Evolutionary conservation across 352 stramenopile genomes (phyloP).

Genomic region (Phytopythium mirpurense): DNA sequence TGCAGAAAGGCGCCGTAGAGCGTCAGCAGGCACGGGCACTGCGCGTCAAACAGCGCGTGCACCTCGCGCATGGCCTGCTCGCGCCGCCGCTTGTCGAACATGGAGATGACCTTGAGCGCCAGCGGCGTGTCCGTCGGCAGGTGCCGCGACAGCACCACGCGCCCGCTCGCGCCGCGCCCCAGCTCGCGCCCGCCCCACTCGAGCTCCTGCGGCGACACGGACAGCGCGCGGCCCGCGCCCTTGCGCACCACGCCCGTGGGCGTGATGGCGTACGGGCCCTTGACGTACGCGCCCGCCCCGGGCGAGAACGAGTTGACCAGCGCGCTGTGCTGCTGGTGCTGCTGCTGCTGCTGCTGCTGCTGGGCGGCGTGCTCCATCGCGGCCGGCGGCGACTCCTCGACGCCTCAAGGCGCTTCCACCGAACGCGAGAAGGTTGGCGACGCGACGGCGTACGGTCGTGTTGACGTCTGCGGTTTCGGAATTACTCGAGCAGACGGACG

Average conservation of each 20-base stretch:
- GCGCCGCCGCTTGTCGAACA: constrained; percentile 83
- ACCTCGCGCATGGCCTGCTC: constrained; percentile 89
- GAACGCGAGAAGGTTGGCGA: no score
- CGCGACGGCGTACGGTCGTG: no score
- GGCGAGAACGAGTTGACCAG: constrained; percentile 62
- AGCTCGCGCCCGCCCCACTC: constrained; percentile 77
- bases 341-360: no score
- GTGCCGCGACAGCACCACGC: constrained; percentile 61
- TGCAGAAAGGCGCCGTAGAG: constrained; percentile 89
- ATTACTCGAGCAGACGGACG: neutral
- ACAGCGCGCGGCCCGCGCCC: constrained; percentile 74
- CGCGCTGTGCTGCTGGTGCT: no score
- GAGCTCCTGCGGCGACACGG: constrained; percentile 67
- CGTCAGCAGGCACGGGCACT: constrained; percentile 80
- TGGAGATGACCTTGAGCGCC: constrained; percentile 87
- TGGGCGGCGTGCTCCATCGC: constrained; percentile 20
- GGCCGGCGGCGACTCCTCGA: neutral
- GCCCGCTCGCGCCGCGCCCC: constrained; percentile 63
- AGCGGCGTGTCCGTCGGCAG: constrained; percentile 69
- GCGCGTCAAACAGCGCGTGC: constrained; percentile 79
- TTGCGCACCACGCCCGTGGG: constrained; percentile 74
- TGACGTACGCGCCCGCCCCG: constrained; percentile 66
- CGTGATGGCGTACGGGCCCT: constrained; percentile 79
- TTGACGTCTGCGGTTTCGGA: neutral
- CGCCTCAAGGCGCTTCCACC: neutral